Percentiles rank a stretch among this genome's conserved stretches.
Conservation (phyloP, 192 early-diverging fungal species). For the Backusella mclennaniae region DNA sequence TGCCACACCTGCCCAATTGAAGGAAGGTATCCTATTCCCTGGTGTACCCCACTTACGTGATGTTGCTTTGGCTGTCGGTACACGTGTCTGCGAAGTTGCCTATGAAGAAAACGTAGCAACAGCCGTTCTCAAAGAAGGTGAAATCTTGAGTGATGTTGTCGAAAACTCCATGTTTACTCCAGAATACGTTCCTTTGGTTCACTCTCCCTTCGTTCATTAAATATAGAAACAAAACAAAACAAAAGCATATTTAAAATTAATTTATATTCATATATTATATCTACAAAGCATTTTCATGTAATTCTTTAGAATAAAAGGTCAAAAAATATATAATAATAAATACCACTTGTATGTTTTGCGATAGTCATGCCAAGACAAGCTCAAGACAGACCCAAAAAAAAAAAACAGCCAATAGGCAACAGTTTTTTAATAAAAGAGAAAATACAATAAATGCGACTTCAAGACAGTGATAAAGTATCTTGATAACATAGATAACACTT, state of each 20-base stretch:
- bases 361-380: neutral
- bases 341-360: neutral
- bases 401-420: neutral
- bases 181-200: conserved; percentile 46
- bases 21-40: conserved; percentile 51
- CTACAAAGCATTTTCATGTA: neutral
- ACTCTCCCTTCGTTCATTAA: conserved; percentile 15
- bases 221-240: neutral
- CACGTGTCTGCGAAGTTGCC: conserved; percentile 52
- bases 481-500: no score
- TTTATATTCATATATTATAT: conserved; percentile 2
- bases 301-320: neutral
- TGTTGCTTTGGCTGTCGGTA: conserved; percentile 45
- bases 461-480: no score
- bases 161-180: conserved; percentile 53
- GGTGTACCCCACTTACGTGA: conserved; percentile 46
- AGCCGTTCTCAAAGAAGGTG: conserved; percentile 38
- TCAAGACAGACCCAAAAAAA: neutral
- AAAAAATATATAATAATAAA: neutral
- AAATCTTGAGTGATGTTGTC: conserved; percentile 44
- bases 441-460: no score
- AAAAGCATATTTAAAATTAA: conserved; percentile 6
- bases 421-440: no score
- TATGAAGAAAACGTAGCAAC: conserved; percentile 49
- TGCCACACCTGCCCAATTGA: conserved; percentile 48